phyloP scores from a whole-genome alignment of 371 early-diverging fungal genomes.

The Mucor indicus region DNA sequence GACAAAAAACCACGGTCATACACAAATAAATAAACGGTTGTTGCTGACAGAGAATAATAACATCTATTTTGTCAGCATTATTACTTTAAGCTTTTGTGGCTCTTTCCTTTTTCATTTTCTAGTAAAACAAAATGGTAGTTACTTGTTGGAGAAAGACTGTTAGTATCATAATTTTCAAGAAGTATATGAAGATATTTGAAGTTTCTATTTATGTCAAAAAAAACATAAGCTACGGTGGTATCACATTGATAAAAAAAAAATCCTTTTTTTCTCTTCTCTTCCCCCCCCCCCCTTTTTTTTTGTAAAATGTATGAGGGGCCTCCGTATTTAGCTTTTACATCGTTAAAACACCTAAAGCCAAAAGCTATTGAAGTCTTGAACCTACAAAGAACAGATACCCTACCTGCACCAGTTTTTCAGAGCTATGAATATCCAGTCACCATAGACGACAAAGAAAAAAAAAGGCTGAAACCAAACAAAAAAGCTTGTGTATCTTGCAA shows the following conservation, averaged over 20 bases:
- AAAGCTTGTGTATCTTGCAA: constrained; percentile 19
- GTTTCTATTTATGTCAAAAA: too few relatives aligned
- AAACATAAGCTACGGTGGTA: constrained; percentile 1
- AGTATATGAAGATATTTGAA: too few relatives aligned
- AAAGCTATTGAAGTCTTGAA: constrained; percentile 9
- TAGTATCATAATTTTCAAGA: too few relatives aligned
- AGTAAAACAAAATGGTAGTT: too few relatives aligned
- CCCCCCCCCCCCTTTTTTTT: not conserved
- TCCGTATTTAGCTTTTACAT: constrained; percentile 15
- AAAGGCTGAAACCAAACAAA: not conserved
- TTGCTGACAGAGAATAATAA: too few relatives aligned
- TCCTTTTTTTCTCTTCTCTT: not conserved
- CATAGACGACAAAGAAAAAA: not conserved
- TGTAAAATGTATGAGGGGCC: constrained; percentile 13
- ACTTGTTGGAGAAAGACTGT: too few relatives aligned
- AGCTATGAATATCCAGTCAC: not conserved
- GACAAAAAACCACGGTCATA: too few relatives aligned
- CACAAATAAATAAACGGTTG: too few relatives aligned
- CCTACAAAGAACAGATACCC: constrained; percentile 5
- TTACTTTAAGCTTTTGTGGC: too few relatives aligned
- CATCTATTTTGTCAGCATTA: too few relatives aligned
- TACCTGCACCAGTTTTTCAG: constrained; percentile 8
- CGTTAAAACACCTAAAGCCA: constrained; percentile 10
- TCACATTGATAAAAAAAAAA: not conserved
- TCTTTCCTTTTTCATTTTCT: too few relatives aligned